Conservation (phyloP, 108 stramenopile genomes). For the Nitzschia palea region DNA sequence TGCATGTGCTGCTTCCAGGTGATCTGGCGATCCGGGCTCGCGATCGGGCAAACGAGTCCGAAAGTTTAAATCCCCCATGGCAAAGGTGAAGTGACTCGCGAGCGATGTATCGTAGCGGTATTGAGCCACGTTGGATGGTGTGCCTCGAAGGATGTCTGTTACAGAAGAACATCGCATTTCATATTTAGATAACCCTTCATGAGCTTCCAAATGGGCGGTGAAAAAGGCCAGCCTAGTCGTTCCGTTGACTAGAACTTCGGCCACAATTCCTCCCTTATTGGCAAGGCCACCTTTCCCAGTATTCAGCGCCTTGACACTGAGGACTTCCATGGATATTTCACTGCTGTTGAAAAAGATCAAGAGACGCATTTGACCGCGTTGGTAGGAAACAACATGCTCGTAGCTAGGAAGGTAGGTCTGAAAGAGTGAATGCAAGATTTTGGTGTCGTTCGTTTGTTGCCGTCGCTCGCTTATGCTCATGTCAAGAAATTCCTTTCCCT, state of each 20-base stretch:
- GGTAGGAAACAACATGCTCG: constrained; percentile 32
- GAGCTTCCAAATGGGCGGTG: constrained; percentile 62
- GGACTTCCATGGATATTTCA: constrained; percentile 26
- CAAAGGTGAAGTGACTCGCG: constrained; percentile 63
- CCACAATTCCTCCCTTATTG: constrained; percentile 72
- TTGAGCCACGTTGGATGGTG: constrained; percentile 20
- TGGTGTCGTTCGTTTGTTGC: constrained; percentile 39
- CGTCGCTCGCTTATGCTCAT: too few species aligned
- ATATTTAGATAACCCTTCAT: constrained; percentile 55
- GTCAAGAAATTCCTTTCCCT: too few species aligned
- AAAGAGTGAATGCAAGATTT: constrained; percentile 34
- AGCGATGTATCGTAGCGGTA: constrained; percentile 37
- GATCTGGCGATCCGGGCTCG: constrained; percentile 18
- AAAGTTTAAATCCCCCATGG: constrained; percentile 73
- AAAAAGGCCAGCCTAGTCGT: constrained; percentile 52
- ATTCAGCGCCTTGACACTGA: constrained; percentile 47
- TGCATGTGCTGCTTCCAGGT: constrained; percentile 14
- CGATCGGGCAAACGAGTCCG: constrained; percentile 32
- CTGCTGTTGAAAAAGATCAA: constrained; percentile 40
- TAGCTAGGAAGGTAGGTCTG: constrained; percentile 40
- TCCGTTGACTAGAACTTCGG: constrained; percentile 38
- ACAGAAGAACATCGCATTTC: constrained; percentile 41
- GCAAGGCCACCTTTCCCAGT: constrained; percentile 54
- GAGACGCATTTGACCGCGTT: constrained; percentile 68
- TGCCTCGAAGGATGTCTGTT: constrained; percentile 46